A percentile compares a stretch with the other conserved stretches of the same genome.
Evolutionary conservation across 805 yeast genomes (phyloP).

Genomic region (Debaryomyces prosopidis): DNA sequence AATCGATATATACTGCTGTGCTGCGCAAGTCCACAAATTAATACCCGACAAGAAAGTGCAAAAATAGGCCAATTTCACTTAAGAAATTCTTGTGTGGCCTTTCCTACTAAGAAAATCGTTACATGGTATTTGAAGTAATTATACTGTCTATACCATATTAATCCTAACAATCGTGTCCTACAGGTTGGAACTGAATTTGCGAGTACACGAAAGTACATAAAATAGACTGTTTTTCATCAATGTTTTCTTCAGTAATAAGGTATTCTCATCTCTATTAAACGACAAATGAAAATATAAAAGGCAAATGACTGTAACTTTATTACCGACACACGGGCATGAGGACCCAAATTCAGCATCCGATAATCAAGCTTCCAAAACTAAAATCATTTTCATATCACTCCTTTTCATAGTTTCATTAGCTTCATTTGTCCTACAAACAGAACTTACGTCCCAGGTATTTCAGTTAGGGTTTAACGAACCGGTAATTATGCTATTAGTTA

Average conservation of each 20-base stretch:
- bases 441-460: constrained; percentile 70
- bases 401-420: constrained; percentile 39
- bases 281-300: not conserved
- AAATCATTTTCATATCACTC: constrained; percentile 32
- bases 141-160: too few relatives aligned
- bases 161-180: not conserved
- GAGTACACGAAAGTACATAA: not conserved
- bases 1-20: too few relatives aligned
- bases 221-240: not conserved
- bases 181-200: not conserved
- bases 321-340: constrained; percentile 20
- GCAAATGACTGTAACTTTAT: constrained; percentile 35
- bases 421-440: constrained; percentile 79
- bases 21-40: too few relatives aligned
- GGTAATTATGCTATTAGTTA: constrained; percentile 58
- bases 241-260: too few relatives aligned
- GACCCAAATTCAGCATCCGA: constrained; percentile 20
- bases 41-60: too few relatives aligned
- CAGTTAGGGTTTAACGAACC: constrained; percentile 65
- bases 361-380: constrained; percentile 33
- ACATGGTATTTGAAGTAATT: too few relatives aligned
- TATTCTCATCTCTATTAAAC: not conserved
- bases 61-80: too few relatives aligned
- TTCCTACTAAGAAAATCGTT: too few relatives aligned
- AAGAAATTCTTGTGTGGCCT: too few relatives aligned